A percentile compares a stretch with the other conserved stretches of the same genome.
Conservation (phyloP, 2,329 filamentous ascomycete genomes). For the Aureobasidium namibiae region DNA sequence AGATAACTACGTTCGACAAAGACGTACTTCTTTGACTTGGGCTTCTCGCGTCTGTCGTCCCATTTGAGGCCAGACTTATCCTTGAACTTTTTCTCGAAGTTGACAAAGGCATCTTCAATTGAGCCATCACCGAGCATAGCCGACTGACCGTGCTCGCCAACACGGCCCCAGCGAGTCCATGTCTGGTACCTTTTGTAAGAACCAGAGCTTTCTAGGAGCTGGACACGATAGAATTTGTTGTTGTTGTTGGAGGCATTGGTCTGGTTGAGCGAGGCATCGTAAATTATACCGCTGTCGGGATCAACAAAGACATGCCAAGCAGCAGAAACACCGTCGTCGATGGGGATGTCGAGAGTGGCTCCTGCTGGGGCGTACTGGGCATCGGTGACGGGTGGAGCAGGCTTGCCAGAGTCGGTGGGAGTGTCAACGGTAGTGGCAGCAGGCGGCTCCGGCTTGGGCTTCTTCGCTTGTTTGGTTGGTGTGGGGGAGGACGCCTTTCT, state of each 20-base stretch:
- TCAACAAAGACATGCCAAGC: conserved; percentile 56
- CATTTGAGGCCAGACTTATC: conserved; percentile 47
- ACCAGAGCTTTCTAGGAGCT: conserved; percentile 29
- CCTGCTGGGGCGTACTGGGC: conserved; percentile 35
- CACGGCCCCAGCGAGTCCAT: conserved; percentile 77
- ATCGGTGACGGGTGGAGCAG: conserved; percentile 33
- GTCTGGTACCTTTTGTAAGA: conserved; percentile 40
- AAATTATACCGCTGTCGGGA: conserved; percentile 51
- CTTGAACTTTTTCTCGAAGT: conserved; percentile 50
- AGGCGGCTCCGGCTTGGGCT: conserved; percentile 14
- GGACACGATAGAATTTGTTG: conserved; percentile 72
- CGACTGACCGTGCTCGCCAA: conserved; percentile 47
- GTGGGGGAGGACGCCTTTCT: background rate
- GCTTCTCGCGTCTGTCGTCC: conserved; percentile 42
- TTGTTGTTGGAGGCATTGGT: conserved; percentile 64
- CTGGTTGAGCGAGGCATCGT: conserved; percentile 72
- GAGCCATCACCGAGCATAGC: conserved; percentile 32
- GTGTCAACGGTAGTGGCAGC: conserved; percentile 14
- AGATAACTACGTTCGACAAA: conserved; percentile 75
- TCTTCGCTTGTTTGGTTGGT: conserved; percentile 17
- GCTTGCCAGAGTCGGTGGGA: conserved; percentile 22
- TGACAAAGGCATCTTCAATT: conserved; percentile 31
- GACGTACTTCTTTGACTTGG: conserved; percentile 61
- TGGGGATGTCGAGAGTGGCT: conserved; percentile 36
- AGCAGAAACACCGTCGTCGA: conserved; percentile 35